These are phyloP conservation scores for Spizellomyces punctatus DNA, from an alignment of 192 early-diverging fungal species.

Conservation along the genomic window DNA sequence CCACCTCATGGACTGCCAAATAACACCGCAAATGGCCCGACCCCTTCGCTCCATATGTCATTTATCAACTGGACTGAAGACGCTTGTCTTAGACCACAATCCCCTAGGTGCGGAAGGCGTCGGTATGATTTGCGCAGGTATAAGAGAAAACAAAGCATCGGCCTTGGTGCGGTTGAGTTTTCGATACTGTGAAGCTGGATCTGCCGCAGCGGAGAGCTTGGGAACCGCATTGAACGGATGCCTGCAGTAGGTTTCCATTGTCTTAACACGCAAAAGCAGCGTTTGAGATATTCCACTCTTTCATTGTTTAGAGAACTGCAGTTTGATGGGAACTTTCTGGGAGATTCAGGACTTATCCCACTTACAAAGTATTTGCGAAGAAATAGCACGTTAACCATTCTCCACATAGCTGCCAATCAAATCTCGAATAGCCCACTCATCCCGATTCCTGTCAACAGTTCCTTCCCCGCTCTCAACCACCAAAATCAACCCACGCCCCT, in stretches of 20 bases:
- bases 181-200: conserved; percentile 39
- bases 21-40: conserved; percentile 28
- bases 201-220: conserved; percentile 29
- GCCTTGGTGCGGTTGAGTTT: conserved; percentile 30
- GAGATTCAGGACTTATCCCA: conserved; percentile 34
- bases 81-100: conserved; percentile 43
- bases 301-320: conserved; percentile 34
- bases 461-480: conserved; percentile 16
- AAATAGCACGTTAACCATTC: conserved; percentile 38
- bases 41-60: conserved; percentile 17
- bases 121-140: conserved; percentile 28
- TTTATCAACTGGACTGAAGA: conserved; percentile 23
- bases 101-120: conserved; percentile 35
- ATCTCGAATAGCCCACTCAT: conserved; percentile 26
- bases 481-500: conserved; percentile 12
- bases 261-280: conserved; percentile 2
- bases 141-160: conserved; percentile 25
- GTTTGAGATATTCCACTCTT: background rate
- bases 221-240: conserved; percentile 21
- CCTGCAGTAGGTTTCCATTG: conserved; percentile 20
- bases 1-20: conserved; percentile 45
- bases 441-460: conserved; percentile 1
- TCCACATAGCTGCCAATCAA: conserved; percentile 41
- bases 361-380: conserved; percentile 32
- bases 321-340: conserved; percentile 36